Conservation (phyloP, 331 rosid genomes). For the Saraca asoca region DNA sequence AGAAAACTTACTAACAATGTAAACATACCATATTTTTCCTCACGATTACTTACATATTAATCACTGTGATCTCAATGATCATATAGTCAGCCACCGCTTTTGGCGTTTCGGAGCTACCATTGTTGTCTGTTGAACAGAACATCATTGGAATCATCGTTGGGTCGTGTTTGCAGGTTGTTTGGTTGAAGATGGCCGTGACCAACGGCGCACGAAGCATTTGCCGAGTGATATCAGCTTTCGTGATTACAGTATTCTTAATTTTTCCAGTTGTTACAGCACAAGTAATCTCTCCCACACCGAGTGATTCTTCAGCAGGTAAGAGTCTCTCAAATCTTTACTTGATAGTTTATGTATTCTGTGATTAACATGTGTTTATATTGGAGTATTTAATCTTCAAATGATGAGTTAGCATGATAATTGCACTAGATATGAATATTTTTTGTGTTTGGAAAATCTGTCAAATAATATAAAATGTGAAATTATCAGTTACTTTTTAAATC, state of each 20-base stretch:
- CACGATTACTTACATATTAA: no score
- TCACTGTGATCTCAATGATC: no score
- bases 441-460: neutral
- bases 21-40: no score
- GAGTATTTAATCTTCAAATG: neutral
- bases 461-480: slow-evolving; percentile 4
- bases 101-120: no score
- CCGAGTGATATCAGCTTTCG: slow-evolving; percentile 6
- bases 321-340: neutral
- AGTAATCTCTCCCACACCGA: slow-evolving; percentile 8
- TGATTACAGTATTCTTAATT: slow-evolving; percentile 36
- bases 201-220: no score
- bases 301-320: slow-evolving; percentile 42
- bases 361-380: neutral
- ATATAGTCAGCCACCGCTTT: no score
- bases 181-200: slow-evolving; percentile 41
- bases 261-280: slow-evolving; percentile 42
- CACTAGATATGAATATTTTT: neutral
- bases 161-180: slow-evolving; percentile 2
- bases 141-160: no score
- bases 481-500: neutral
- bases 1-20: no score
- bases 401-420: neutral
- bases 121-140: no score
- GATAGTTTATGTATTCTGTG: neutral